Evolutionary conservation across 257 asterid genomes (phyloP).

Genomic region (Vinca minor): DNA sequence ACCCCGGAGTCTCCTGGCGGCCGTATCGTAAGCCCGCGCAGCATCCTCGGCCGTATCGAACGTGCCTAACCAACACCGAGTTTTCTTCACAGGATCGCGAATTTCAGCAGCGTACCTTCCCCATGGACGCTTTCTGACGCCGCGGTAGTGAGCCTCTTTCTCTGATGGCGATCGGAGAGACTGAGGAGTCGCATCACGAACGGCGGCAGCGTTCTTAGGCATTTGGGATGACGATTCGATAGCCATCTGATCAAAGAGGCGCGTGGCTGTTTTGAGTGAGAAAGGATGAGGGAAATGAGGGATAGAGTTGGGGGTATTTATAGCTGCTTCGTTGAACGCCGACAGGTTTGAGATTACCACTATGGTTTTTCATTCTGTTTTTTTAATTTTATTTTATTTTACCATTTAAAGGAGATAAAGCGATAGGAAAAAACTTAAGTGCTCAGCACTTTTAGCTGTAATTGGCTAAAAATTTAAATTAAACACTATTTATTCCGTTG

Average conservation of each 20-base stretch:
- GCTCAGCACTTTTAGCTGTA: no score
- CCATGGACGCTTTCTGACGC: slow-evolving; percentile 69
- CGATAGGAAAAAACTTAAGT: no score
- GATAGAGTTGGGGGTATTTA: slow-evolving; percentile 23
- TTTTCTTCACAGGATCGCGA: slow-evolving; percentile 64
- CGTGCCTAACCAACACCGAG: slow-evolving; percentile 66
- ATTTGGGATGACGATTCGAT: slow-evolving; percentile 8
- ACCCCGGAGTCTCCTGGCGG: slow-evolving; percentile 56
- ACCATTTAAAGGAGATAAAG: no score
- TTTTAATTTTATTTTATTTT: no score
- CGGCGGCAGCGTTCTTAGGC: slow-evolving; percentile 10
- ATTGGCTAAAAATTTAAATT: no score
- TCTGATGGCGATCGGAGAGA: slow-evolving; percentile 7
- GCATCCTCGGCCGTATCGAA: slow-evolving; percentile 67
- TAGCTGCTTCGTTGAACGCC: slow-evolving; percentile 30
- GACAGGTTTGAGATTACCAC: slow-evolving; percentile 16
- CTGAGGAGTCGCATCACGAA: slow-evolving; percentile 15
- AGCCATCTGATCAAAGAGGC: slow-evolving; percentile 6
- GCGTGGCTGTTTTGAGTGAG: background rate
- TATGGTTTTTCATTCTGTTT: no score
- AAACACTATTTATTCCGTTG: no score
- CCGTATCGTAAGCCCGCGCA: slow-evolving; percentile 56
- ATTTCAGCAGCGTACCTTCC: slow-evolving; percentile 67
- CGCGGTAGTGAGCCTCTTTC: slow-evolving; percentile 41
- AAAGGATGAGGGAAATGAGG: background rate